These are phyloP conservation scores for Hymenoscyphus occultus DNA, from an alignment of 2,329 filamentous ascomycete species.

Conservation along the genomic window DNA sequence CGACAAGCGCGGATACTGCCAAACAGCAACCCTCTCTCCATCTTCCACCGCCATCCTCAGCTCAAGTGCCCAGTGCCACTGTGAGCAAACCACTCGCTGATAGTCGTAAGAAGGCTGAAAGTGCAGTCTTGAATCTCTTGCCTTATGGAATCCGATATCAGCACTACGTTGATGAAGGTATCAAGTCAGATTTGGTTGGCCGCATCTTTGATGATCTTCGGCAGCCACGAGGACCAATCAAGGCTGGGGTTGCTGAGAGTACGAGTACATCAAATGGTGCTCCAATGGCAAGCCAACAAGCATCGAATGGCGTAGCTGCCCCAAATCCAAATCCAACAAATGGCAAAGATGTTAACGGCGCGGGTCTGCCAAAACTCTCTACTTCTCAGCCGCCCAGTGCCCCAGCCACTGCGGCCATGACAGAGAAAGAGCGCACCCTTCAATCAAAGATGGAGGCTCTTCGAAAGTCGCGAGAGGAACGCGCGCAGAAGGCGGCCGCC, in stretches of 20 bases:
- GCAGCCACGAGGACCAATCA: slow-evolving; percentile 40
- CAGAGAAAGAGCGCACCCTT: slow-evolving; percentile 69
- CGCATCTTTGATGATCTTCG: slow-evolving; percentile 67
- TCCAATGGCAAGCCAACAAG: slow-evolving; percentile 3
- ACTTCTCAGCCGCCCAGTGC: slow-evolving; percentile 10
- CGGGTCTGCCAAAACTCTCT: slow-evolving; percentile 5
- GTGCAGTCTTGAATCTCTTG: slow-evolving; percentile 63
- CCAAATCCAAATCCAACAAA: slow-evolving; percentile 41
- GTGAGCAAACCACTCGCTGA: slow-evolving; percentile 26
- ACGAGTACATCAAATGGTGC: neutral
- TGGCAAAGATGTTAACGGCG: slow-evolving; percentile 47
- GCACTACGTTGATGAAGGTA: slow-evolving; percentile 69
- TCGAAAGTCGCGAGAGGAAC: slow-evolving; percentile 53
- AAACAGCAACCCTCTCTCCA: slow-evolving; percentile 6
- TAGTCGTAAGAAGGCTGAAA: slow-evolving; percentile 54
- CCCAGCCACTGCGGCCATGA: slow-evolving; percentile 41
- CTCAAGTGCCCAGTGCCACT: neutral
- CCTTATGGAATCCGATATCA: slow-evolving; percentile 69
- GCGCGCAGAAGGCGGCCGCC: slow-evolving; percentile 40
- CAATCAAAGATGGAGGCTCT: slow-evolving; percentile 77
- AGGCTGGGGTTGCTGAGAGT: slow-evolving; percentile 8
- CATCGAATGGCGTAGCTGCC: neutral
- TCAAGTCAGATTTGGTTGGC: slow-evolving; percentile 61
- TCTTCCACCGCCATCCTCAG: slow-evolving; percentile 5
- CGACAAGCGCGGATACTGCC: slow-evolving; percentile 9